These are phyloP conservation scores for Bonia amplexicaulis DNA, from an alignment of 176 grass and related monocot genomes.

Conservation along the genomic window DNA sequence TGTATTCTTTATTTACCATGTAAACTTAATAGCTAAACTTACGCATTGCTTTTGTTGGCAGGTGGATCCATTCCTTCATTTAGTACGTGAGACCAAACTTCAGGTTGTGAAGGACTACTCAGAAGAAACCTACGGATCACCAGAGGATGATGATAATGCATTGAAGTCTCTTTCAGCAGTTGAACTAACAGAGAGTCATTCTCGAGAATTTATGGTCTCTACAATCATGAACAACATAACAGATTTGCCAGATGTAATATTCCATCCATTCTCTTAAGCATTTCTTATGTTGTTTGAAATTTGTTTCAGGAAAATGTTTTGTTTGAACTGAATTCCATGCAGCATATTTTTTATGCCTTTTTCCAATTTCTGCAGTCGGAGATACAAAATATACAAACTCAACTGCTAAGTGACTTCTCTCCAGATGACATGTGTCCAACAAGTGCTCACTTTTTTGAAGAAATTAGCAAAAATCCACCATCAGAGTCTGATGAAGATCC, in stretches of 20 bases:
- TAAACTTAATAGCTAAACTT: background rate
- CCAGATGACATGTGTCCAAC: conserved; percentile 87
- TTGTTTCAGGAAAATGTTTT: background rate
- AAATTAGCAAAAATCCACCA: conserved; percentile 14
- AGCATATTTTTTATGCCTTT: conserved; percentile 1
- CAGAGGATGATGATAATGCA: conserved; percentile 64
- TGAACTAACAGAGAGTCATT: conserved; percentile 65
- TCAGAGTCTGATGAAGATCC: conserved; percentile 32
- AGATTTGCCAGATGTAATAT: conserved; percentile 68
- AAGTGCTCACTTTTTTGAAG: conserved; percentile 53
- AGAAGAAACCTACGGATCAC: conserved; percentile 59
- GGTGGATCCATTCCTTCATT: conserved; percentile 78
- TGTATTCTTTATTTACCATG: conserved; percentile 1
- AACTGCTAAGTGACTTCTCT: conserved; percentile 76
- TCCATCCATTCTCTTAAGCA: conserved; percentile 2
- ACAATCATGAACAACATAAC: conserved; percentile 59
- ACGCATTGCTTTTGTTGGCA: conserved; percentile 21
- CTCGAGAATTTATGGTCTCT: conserved; percentile 73
- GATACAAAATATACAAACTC: conserved; percentile 47
- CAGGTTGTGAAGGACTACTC: conserved; percentile 41
- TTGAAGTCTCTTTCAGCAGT: conserved; percentile 63
- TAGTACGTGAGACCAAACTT: conserved; percentile 69
- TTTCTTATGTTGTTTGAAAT: background rate
- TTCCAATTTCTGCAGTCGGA: conserved; percentile 54
- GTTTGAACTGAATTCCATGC: background rate